Percentiles rank a stretch among this genome's conserved stretches.
Evolutionary conservation across 768 basidiomycete genomes (phyloP).

Genomic region (Leccinum broughii): DNA sequence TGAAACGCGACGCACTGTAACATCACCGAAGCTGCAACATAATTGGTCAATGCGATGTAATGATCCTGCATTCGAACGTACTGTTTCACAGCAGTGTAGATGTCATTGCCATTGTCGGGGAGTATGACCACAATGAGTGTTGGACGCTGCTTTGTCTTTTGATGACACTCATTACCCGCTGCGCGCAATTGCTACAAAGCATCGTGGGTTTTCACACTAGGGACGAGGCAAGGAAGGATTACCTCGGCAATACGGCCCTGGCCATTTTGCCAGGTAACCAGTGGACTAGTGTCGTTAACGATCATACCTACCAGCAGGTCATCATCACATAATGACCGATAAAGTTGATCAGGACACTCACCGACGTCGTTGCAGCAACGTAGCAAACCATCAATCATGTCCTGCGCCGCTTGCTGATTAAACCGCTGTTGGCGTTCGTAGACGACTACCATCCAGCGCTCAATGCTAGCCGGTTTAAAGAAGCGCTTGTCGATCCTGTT

Average conservation of each 20-base stretch:
- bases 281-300: slow-evolving; percentile 44
- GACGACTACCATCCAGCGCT: slow-evolving; percentile 62
- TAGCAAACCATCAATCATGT: slow-evolving; percentile 57
- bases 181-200: slow-evolving; percentile 46
- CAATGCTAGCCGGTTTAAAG: slow-evolving; percentile 53
- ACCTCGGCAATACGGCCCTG: slow-evolving; percentile 55
- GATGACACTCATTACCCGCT: slow-evolving; percentile 48
- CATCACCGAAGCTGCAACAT: slow-evolving; percentile 65
- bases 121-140: slow-evolving; percentile 65
- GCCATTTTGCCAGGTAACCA: slow-evolving; percentile 56
- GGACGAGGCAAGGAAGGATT: slow-evolving; percentile 6
- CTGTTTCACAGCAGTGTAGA: slow-evolving; percentile 80
- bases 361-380: slow-evolving; percentile 56
- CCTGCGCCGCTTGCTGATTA: slow-evolving; percentile 42
- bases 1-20: slow-evolving; percentile 40
- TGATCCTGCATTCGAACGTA: slow-evolving; percentile 37
- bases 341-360: slow-evolving; percentile 33
- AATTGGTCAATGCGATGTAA: slow-evolving; percentile 5
- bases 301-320: slow-evolving; percentile 49
- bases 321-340: background rate
- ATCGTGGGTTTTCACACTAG: background rate
- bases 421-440: slow-evolving; percentile 68
- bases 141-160: slow-evolving; percentile 45
- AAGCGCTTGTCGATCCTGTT: slow-evolving; percentile 72
- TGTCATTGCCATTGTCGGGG: slow-evolving; percentile 73